Evolutionary conservation across 805 yeast species (phyloP), one percentile per base, ranked within the genome.

Genomic region (Barnettozyma sucrosica): DNA sequence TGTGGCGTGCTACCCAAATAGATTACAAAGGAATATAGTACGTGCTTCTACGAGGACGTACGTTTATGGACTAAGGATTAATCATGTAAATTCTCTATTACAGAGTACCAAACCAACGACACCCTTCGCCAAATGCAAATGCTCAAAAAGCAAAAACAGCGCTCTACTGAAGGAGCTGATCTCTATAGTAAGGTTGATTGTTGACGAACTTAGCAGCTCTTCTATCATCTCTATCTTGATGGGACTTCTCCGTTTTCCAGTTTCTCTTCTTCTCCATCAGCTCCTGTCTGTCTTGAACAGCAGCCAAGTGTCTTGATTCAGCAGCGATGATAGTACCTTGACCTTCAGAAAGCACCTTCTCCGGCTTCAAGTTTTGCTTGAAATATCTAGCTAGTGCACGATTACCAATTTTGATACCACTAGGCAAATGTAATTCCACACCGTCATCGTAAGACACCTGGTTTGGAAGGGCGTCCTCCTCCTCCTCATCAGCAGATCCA

Each of bases 151-250:
- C 10, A 34, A 20, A 34, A 28, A 28, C 16, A 28, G 14, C n/a
- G 4, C 32, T 44, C 55, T 50, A 72, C 59, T 73, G 77, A 53
- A 89, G 70, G 53, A 89, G 66, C 65, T 81, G 86, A 63, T 89
- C 96, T 63, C 96, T 79, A 75, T 75, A 89, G 61, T 92, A 89
- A 42, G 87, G 84, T 76, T 93, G 97, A 75, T 83, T 76, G 66
- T 92, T 92, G 67, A 87, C 75, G 63, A 79, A 81, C 66, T 87
- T 88, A 50, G 85, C 82, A 36, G 89, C 85, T 58, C 84, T 72
- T 62, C 74, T 72, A 45, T 68, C 76, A 52, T 66, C 67, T 57
- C 67, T 69, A 59, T 71, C 74, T 67, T 71, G 71, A 66, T 75
- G 71, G 66, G 73, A 71, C 62, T 70, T 66, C 71, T 69, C 78